These are phyloP conservation scores for Blastobotrys capitulatus DNA, from an alignment of 1,139 yeast genomes.

Conservation along the genomic window DNA sequence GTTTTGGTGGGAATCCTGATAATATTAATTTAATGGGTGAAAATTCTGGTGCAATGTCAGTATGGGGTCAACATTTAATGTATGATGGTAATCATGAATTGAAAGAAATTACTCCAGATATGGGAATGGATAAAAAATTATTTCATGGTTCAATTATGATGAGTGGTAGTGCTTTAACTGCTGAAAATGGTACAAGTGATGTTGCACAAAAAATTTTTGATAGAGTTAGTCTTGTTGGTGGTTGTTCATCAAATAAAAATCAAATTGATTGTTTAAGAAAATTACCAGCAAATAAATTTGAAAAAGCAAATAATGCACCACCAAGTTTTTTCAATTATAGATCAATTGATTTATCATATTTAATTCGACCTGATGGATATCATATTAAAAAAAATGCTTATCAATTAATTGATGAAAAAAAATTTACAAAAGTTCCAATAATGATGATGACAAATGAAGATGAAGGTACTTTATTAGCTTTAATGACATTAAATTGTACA, in stretches of 20 bases:
- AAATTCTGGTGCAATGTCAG: constrained; percentile 36
- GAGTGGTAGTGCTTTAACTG: constrained; percentile 14
- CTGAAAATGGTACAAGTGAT: constrained; percentile 9
- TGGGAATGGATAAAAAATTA: constrained; percentile 9
- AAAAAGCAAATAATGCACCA: constrained; percentile 16
- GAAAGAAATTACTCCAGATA: neutral
- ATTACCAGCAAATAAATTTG: constrained; percentile 12
- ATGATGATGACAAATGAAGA: constrained; percentile 22
- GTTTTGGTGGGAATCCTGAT: constrained; percentile 38
- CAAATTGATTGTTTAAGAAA: constrained; percentile 18
- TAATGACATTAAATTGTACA: constrained; percentile 13
- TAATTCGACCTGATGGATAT: constrained; percentile 22
- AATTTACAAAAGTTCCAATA: constrained; percentile 19
- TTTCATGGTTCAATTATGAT: constrained; percentile 5
- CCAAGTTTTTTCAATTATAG: constrained; percentile 13
- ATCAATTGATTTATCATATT: constrained; percentile 16
- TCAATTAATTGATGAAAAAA: constrained; percentile 12
- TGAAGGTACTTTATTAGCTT: constrained; percentile 22
- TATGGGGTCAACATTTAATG: constrained; percentile 27
- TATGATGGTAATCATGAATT: constrained; percentile 21
- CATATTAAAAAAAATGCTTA: constrained; percentile 12
- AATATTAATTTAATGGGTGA: constrained; percentile 36
- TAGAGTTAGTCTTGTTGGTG: constrained; percentile 13
- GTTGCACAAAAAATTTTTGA: constrained; percentile 2
- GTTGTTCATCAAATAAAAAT: constrained; percentile 15